These are phyloP conservation scores for Xanthoconium separans DNA, from an alignment of 1,284 basidiomycete genomes.

Conservation along the genomic window DNA sequence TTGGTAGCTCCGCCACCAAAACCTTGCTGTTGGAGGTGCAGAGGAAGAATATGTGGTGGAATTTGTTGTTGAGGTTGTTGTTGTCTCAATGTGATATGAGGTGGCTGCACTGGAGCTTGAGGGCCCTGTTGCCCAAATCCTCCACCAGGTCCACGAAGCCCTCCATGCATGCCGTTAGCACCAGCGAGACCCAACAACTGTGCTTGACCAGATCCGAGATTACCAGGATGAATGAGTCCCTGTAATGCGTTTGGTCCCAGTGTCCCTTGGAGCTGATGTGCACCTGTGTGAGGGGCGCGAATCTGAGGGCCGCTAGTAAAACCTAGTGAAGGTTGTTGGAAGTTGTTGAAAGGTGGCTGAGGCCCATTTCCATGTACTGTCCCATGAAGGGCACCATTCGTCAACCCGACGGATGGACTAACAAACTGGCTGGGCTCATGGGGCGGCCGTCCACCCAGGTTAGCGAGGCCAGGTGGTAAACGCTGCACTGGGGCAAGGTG, in stretches of 20 bases:
- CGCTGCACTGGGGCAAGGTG: constrained; percentile 54
- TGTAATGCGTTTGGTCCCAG: constrained; percentile 42
- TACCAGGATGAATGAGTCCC: constrained; percentile 49
- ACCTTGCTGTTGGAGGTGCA: constrained; percentile 60
- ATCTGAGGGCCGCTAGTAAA: constrained; percentile 50
- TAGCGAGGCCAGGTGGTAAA: constrained; percentile 78
- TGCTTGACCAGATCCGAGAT: constrained; percentile 47
- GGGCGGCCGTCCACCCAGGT: constrained; percentile 74
- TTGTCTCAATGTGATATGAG: constrained; percentile 42
- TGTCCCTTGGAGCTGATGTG: constrained; percentile 50
- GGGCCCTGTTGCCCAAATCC: constrained; percentile 56
- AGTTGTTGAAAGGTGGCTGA: constrained; percentile 55
- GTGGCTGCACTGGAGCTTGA: constrained; percentile 35
- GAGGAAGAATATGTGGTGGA: constrained; percentile 58
- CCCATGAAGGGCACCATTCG: constrained; percentile 45
- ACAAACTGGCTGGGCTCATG: constrained; percentile 73
- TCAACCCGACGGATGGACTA: constrained; percentile 47
- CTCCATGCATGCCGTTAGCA: constrained; percentile 36
- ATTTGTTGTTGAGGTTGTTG: constrained; percentile 43
- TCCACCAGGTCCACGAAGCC: constrained; percentile 41
- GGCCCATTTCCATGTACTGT: constrained; percentile 47
- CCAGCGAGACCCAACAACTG: constrained; percentile 48
- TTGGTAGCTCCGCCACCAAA: constrained; percentile 43
- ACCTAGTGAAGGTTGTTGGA: constrained; percentile 39
- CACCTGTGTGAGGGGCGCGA: constrained; percentile 47